Conservation (phyloP, 139 green algal genomes). For the Coelastrella sp. region DNA sequence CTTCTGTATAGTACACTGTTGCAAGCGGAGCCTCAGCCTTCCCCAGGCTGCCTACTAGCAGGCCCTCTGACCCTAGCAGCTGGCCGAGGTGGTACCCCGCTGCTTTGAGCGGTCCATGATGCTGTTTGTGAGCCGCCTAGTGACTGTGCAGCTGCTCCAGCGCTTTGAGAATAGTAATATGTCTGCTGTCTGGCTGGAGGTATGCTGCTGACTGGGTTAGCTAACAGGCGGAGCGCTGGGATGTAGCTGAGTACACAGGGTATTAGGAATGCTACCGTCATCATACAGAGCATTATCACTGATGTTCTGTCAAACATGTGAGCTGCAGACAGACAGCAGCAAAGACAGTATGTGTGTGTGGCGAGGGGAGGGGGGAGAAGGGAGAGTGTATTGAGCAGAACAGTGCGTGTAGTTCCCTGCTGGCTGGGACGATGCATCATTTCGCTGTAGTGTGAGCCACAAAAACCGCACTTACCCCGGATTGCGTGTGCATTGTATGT, state of each 20-base stretch:
- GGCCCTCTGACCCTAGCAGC: conserved; percentile 24
- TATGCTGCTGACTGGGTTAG: not conserved
- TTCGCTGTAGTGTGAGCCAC: too few relatives aligned
- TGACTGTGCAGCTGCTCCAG: not conserved
- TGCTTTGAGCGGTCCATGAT: not conserved
- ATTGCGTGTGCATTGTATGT: too few relatives aligned
- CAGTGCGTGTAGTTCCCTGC: not conserved
- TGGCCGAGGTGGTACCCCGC: not conserved
- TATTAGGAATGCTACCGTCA: conserved; percentile 64
- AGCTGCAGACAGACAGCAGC: conserved; percentile 44
- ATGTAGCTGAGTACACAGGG: conserved; percentile 61
- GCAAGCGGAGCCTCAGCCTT: too few relatives aligned
- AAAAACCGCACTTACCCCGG: too few relatives aligned
- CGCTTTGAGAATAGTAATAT: not conserved
- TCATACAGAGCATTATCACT: conserved; percentile 66
- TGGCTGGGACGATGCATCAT: too few relatives aligned
- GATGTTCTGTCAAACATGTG: conserved; percentile 65
- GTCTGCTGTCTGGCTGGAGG: not conserved
- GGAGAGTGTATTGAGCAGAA: not conserved
- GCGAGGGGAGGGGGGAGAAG: too few relatives aligned
- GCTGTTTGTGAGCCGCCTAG: not conserved
- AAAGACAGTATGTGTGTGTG: not conserved
- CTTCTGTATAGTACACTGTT: too few relatives aligned
- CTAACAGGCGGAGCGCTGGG: conserved; percentile 19
- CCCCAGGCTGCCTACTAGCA: not conserved